Evolutionary conservation across 2,329 filamentous ascomycete species (phyloP).

Genomic region (Epichloe sibirici): DNA sequence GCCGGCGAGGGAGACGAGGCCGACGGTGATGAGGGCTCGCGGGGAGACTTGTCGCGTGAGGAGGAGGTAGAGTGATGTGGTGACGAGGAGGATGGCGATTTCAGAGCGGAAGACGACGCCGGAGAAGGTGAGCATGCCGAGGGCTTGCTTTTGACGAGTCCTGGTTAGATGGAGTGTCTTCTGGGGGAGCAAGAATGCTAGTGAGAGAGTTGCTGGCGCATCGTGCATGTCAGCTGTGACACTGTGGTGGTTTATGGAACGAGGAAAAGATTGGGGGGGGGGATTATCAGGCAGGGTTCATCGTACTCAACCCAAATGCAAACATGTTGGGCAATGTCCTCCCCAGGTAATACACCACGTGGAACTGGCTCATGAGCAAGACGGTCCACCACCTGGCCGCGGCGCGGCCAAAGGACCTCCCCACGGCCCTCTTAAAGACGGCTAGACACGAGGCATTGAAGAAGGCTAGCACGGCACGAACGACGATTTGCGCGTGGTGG

Average conservation of each 20-base stretch:
- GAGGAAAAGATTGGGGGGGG: background rate
- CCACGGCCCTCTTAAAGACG: constrained; percentile 51
- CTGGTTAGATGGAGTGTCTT: constrained; percentile 14
- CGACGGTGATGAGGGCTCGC: constrained; percentile 50
- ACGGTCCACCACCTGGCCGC: constrained; percentile 69
- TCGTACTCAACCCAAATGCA: constrained; percentile 73
- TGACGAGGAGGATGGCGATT: constrained; percentile 65
- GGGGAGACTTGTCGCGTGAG: constrained; percentile 38
- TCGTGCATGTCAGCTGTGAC: background rate
- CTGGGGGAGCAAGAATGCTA: constrained; percentile 32
- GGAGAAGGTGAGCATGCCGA: constrained; percentile 67
- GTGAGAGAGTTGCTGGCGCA: constrained; percentile 50
- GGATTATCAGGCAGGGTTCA: background rate
- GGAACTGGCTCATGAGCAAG: constrained; percentile 77
- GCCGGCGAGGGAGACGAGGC: constrained; percentile 49
- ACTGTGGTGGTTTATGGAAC: background rate
- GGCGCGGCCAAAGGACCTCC: constrained; percentile 52
- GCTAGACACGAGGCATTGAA: constrained; percentile 61
- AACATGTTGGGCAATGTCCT: constrained; percentile 94
- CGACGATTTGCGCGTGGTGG: constrained; percentile 46
- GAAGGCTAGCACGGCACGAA: constrained; percentile 65
- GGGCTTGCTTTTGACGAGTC: constrained; percentile 47
- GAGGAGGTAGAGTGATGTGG: constrained; percentile 54
- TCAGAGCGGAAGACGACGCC: constrained; percentile 84
- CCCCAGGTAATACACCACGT: constrained; percentile 84